Evolutionary conservation across 1,139 yeast genomes (phyloP).

Genomic region (Blastobotrys buckinghamii): DNA sequence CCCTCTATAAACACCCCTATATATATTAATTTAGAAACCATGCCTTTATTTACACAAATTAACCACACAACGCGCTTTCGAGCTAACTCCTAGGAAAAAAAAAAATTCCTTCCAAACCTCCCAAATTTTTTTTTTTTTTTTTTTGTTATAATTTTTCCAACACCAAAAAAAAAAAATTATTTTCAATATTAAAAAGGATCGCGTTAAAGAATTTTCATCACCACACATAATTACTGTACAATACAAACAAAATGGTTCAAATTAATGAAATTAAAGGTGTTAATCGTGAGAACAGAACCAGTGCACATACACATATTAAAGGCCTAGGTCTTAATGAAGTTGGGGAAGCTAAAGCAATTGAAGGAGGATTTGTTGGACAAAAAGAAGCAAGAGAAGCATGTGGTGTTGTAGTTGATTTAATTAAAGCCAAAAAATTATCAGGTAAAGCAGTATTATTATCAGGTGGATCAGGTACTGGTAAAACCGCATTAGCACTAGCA

Average conservation of each 20-base stretch:
- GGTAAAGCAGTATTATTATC: constrained; percentile 95
- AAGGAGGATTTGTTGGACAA: constrained; percentile 96
- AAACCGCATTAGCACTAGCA: constrained; percentile 93
- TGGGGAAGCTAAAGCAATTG: constrained; percentile 78
- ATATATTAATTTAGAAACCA: too few relatives aligned
- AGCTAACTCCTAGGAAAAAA: too few relatives aligned
- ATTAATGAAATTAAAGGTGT: constrained; percentile 75
- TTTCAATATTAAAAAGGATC: too few relatives aligned
- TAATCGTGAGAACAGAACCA: constrained; percentile 69
- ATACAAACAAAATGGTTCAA: constrained; percentile 55
- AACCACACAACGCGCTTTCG: too few relatives aligned
- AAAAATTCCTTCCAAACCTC: too few relatives aligned
- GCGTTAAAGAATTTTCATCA: too few relatives aligned
- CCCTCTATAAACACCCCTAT: too few relatives aligned
- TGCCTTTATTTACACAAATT: too few relatives aligned
- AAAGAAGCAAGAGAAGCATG: constrained; percentile 94
- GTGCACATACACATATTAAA: constrained; percentile 95
- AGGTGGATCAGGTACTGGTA: constrained; percentile 98
- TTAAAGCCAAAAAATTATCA: constrained; percentile 88
- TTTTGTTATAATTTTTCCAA: too few relatives aligned
- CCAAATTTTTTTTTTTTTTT: too few relatives aligned
- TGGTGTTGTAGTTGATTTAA: constrained; percentile 90
- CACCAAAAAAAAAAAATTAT: too few relatives aligned
- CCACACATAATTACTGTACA: too few relatives aligned
- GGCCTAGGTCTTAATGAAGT: constrained; percentile 91